These are phyloP conservation scores for Emmonsia crescens DNA, from an alignment of 2,329 filamentous ascomycete species.

Conservation along the genomic window DNA sequence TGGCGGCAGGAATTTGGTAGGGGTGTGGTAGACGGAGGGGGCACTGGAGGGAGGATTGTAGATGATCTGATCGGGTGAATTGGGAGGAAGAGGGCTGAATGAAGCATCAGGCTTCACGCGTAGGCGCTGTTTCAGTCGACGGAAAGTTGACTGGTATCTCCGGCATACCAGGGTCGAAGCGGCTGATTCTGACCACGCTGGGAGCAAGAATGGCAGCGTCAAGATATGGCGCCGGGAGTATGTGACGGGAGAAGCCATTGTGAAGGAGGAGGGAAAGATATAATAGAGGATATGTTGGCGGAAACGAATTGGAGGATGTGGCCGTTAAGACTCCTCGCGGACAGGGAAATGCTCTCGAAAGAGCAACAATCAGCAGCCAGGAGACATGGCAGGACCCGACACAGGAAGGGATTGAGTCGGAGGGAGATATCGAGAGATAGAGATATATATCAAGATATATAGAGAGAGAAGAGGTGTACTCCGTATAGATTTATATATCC, in stretches of 20 bases:
- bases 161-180: slow-evolving; percentile 21
- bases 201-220: slow-evolving; percentile 30
- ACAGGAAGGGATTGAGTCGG: not conserved
- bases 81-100: slow-evolving; percentile 31
- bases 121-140: slow-evolving; percentile 40
- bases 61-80: slow-evolving; percentile 45
- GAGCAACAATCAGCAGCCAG: not conserved
- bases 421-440: not conserved
- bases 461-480: too few relatives aligned
- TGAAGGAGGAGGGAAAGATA: not conserved
- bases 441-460: not conserved
- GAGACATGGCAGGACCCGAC: not conserved
- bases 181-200: slow-evolving; percentile 25
- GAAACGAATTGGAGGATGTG: not conserved
- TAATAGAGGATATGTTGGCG: not conserved
- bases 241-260: not conserved
- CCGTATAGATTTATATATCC: too few relatives aligned
- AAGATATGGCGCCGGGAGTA: slow-evolving; percentile 22
- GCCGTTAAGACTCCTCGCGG: too few relatives aligned
- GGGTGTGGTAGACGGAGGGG: slow-evolving; percentile 54
- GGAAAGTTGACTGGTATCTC: slow-evolving; percentile 40
- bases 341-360: not conserved
- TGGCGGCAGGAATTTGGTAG: slow-evolving; percentile 51
- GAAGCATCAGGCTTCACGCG: slow-evolving; percentile 43
- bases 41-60: slow-evolving; percentile 56